Percentiles rank a stretch among this genome's conserved stretches.
These are phyloP conservation scores for Oryza glaberrima DNA, from an alignment of 176 grass and related monocot genomes.

Conservation along the genomic window DNA sequence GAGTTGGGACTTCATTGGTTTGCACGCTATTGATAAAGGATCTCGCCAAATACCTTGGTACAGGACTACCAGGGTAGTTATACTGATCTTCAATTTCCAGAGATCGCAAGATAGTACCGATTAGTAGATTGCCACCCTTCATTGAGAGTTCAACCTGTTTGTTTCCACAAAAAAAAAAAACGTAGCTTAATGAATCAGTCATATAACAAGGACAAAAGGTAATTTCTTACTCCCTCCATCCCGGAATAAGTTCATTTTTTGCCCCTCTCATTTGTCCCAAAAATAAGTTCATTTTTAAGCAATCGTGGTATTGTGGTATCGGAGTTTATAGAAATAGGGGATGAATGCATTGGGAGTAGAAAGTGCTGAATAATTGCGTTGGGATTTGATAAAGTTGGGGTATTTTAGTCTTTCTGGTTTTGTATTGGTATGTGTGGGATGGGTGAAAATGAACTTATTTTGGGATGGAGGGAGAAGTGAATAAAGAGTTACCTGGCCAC, in stretches of 20 bases:
- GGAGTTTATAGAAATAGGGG: no score
- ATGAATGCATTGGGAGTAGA: no score
- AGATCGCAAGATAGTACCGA: constrained; percentile 91
- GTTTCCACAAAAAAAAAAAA: constrained; percentile 19
- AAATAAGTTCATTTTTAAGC: no score
- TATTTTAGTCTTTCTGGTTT: no score
- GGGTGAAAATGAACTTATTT: no score
- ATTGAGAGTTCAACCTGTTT: constrained; percentile 92
- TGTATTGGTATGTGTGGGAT: no score
- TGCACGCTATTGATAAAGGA: constrained; percentile 80
- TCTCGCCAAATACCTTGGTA: constrained; percentile 79
- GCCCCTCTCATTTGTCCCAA: no score
- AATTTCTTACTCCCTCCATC: background rate
- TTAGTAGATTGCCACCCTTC: constrained; percentile 74
- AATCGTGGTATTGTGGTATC: no score
- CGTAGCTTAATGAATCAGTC: background rate
- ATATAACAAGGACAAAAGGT: constrained; percentile 15
- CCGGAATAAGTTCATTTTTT: no score
- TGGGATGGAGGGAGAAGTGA: background rate
- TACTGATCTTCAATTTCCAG: constrained; percentile 94
- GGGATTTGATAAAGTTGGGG: no score
- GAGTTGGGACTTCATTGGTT: constrained; percentile 40
- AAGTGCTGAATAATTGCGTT: no score
- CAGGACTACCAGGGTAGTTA: constrained; percentile 56
- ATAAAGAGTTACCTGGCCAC: constrained; percentile 73